phyloP scores from a whole-genome alignment of 1,284 basidiomycete species.

The Cutaneotrichosporon cutaneum region DNA sequence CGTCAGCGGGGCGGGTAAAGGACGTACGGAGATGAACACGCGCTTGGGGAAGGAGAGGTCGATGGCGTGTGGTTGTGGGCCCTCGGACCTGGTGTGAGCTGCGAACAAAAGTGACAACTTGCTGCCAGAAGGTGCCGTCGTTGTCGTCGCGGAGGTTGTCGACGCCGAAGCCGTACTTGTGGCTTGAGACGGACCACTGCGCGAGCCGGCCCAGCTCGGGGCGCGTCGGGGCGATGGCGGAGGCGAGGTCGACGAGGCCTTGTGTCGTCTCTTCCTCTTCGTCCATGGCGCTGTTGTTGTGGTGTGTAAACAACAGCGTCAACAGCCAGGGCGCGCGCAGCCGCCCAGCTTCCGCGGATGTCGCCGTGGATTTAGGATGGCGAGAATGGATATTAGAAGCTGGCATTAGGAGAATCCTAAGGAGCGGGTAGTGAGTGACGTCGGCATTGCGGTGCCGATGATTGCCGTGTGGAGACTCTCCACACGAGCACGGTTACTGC shows the following conservation, averaged over 20 bases:
- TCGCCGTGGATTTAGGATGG: background rate
- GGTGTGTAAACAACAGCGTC: slow-evolving; percentile 7
- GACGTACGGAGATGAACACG: slow-evolving; percentile 76
- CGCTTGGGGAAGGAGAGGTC: slow-evolving; percentile 90
- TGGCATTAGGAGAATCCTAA: slow-evolving; percentile 10
- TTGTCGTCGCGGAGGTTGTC: slow-evolving; percentile 86
- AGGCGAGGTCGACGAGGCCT: slow-evolving; percentile 2
- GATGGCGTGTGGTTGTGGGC: slow-evolving; percentile 94
- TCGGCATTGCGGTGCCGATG: background rate
- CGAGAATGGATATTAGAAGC: too few relatives aligned
- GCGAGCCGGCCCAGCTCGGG: slow-evolving; percentile 61
- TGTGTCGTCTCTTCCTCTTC: background rate
- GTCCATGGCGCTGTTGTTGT: slow-evolving; percentile 9
- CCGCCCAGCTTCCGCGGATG: background rate
- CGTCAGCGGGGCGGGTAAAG: slow-evolving; percentile 53
- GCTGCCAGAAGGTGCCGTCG: slow-evolving; percentile 98
- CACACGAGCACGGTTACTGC: too few relatives aligned
- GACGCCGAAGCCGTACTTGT: slow-evolving; percentile 93
- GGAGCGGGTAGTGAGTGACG: background rate
- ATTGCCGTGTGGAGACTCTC: background rate
- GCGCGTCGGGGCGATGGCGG: background rate
- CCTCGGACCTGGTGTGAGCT: slow-evolving; percentile 72
- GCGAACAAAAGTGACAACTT: slow-evolving; percentile 51
- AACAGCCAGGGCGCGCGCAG: too few relatives aligned
- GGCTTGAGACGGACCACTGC: slow-evolving; percentile 95